Evolutionary conservation across 208 protist species (phyloP).

Genomic region (Trypanosoma rangeli): DNA sequence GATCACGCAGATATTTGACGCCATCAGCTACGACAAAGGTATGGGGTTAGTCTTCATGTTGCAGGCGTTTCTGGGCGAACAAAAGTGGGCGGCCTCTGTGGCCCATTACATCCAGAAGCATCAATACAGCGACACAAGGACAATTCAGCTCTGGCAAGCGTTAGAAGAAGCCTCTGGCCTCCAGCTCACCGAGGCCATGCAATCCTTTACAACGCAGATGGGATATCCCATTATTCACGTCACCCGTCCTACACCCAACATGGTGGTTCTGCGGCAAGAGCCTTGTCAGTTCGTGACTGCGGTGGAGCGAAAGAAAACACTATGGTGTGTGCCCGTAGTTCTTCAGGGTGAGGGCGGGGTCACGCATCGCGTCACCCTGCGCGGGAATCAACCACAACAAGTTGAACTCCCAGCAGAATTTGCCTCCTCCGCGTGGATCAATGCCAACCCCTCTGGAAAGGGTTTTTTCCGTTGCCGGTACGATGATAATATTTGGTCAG

Average conservation of each 20-base stretch:
- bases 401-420: slow-evolving; percentile 48
- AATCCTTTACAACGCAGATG: slow-evolving; percentile 91
- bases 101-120: slow-evolving; percentile 92
- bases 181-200: slow-evolving; percentile 87
- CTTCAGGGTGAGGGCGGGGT: slow-evolving; percentile 41
- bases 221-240: slow-evolving; percentile 93
- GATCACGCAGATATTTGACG: slow-evolving; percentile 98
- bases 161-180: slow-evolving; percentile 82
- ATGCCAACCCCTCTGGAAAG: slow-evolving; percentile 65
- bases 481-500: slow-evolving; percentile 58
- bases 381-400: slow-evolving; percentile 36
- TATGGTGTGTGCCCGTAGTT: slow-evolving; percentile 76
- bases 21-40: slow-evolving; percentile 96
- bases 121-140: slow-evolving; percentile 91
- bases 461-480: slow-evolving; percentile 90
- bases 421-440: slow-evolving; percentile 41
- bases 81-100: slow-evolving; percentile 87
- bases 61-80: slow-evolving; percentile 81
- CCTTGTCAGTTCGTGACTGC: slow-evolving; percentile 59
- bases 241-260: slow-evolving; percentile 22
- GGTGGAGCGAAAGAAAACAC: slow-evolving; percentile 22
- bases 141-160: slow-evolving; percentile 94
- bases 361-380: slow-evolving; percentile 46
- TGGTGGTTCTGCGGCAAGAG: slow-evolving; percentile 58
- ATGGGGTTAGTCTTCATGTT: slow-evolving; percentile 95